Conservation (phyloP, 495 filamentous ascomycete species). For the Chaetomidium leptoderma region DNA sequence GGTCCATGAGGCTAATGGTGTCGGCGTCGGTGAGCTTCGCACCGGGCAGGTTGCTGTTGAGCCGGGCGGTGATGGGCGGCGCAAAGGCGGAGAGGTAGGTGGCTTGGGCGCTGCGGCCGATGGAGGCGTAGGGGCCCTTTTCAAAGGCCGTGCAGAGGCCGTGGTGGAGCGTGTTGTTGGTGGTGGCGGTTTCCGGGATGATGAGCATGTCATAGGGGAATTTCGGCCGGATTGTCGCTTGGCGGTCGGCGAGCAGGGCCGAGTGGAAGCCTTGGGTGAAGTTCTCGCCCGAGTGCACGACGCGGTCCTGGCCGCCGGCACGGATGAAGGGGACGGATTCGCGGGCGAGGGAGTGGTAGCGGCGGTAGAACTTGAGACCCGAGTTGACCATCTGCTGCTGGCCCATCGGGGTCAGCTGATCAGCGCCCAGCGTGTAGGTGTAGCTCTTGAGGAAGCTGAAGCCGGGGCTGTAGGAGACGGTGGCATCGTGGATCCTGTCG, state of each 20-base stretch:
- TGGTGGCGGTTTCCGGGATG: slow-evolving; percentile 57
- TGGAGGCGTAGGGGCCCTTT: slow-evolving; percentile 38
- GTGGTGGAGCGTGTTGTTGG: slow-evolving; percentile 76
- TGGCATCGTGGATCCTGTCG: slow-evolving; percentile 55
- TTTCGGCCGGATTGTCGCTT: slow-evolving; percentile 20
- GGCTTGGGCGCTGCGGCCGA: slow-evolving; percentile 47
- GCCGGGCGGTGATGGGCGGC: slow-evolving; percentile 55
- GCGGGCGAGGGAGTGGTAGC: slow-evolving; percentile 57
- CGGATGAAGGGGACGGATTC: slow-evolving; percentile 64
- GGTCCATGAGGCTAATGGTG: slow-evolving; percentile 70
- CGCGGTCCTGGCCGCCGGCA: slow-evolving; percentile 63
- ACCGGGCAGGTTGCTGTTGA: slow-evolving; percentile 59
- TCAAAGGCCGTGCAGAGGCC: slow-evolving; percentile 64
- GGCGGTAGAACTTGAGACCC: slow-evolving; percentile 65
- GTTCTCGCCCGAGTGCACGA: slow-evolving; percentile 66
- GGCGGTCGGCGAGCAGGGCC: slow-evolving; percentile 47
- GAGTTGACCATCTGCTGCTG: slow-evolving; percentile 69
- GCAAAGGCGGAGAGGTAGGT: slow-evolving; percentile 56
- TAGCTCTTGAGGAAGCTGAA: slow-evolving; percentile 65
- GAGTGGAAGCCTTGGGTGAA: slow-evolving; percentile 68
- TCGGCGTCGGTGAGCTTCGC: slow-evolving; percentile 53
- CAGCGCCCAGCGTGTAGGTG: slow-evolving; percentile 66
- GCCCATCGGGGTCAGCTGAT: slow-evolving; percentile 70
- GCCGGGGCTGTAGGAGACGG: slow-evolving; percentile 51
- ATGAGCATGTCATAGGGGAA: slow-evolving; percentile 57